Conservation (phyloP, 129 eudicot genomes). For the Glebionis coronaria region DNA sequence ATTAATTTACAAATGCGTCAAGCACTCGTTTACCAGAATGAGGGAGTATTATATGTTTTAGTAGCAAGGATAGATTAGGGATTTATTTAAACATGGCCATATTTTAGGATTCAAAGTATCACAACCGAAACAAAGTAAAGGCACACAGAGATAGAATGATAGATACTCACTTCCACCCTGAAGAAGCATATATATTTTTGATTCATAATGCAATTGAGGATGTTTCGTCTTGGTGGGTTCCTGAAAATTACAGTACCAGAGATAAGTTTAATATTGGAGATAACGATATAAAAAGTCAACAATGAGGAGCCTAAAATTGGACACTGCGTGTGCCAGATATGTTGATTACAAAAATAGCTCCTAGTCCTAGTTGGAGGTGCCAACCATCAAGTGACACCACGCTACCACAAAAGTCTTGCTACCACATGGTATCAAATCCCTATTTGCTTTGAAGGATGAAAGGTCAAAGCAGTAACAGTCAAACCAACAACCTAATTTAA, state of each 20-base stretch:
- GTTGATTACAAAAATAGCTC: conserved; percentile 7
- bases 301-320: background rate
- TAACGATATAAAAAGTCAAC: background rate
- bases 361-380: no score
- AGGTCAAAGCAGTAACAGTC: no score
- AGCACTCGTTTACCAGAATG: background rate
- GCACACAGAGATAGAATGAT: background rate
- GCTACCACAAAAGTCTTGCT: background rate
- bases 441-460: background rate
- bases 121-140: background rate
- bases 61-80: no score
- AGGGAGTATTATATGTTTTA: conserved; percentile 1
- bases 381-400: background rate
- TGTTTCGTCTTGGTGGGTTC: conserved; percentile 82
- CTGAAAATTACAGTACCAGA: conserved; percentile 30
- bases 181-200: conserved; percentile 73
- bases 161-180: conserved; percentile 76
- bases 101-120: background rate
- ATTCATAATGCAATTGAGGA: conserved; percentile 83
- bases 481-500: no score
- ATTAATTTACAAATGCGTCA: no score
- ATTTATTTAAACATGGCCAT: conserved; percentile 6
- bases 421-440: background rate
- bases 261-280: background rate
- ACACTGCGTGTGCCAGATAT: background rate